phyloP scores from a whole-genome alignment of 306 rosid genomes.

The Ormosia semicastrata region DNA sequence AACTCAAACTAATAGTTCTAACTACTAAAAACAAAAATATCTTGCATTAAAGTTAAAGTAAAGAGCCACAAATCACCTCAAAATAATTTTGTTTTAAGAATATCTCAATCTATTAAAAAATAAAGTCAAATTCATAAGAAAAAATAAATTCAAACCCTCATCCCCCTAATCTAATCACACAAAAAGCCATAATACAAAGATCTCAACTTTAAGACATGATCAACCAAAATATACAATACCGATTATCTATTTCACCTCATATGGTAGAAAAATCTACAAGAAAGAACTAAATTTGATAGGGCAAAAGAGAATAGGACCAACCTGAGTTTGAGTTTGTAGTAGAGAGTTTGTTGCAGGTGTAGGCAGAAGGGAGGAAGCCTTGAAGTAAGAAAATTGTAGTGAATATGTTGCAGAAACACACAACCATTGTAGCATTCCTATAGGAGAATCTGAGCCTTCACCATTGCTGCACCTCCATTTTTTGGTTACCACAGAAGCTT shows the following conservation, averaged over 20 bases:
- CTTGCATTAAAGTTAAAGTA: background rate
- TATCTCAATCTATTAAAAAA: background rate
- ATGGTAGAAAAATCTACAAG: background rate
- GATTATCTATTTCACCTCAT: slow-evolving; percentile 8
- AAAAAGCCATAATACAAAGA: slow-evolving; percentile 2
- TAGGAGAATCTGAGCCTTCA: slow-evolving; percentile 73
- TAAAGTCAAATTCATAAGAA: background rate
- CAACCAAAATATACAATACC: slow-evolving; percentile 24
- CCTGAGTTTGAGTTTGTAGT: slow-evolving; percentile 47
- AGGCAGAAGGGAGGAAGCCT: slow-evolving; percentile 62
- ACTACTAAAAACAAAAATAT: background rate
- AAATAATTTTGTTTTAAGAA: background rate
- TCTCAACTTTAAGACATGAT: background rate
- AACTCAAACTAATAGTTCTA: slow-evolving; percentile 7
- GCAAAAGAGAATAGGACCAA: background rate
- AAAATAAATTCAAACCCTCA: background rate
- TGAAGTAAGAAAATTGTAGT: slow-evolving; percentile 74
- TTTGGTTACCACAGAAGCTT: background rate
- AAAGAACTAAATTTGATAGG: background rate
- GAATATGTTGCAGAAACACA: slow-evolving; percentile 68
- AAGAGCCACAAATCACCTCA: background rate
- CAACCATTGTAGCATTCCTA: slow-evolving; percentile 73
- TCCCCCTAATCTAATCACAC: background rate
- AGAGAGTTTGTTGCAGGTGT: slow-evolving; percentile 59
- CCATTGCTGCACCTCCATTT: slow-evolving; percentile 80